phyloP scores from a whole-genome alignment of 2,329 filamentous ascomycete species.

The Gliomastix tumulicola region DNA sequence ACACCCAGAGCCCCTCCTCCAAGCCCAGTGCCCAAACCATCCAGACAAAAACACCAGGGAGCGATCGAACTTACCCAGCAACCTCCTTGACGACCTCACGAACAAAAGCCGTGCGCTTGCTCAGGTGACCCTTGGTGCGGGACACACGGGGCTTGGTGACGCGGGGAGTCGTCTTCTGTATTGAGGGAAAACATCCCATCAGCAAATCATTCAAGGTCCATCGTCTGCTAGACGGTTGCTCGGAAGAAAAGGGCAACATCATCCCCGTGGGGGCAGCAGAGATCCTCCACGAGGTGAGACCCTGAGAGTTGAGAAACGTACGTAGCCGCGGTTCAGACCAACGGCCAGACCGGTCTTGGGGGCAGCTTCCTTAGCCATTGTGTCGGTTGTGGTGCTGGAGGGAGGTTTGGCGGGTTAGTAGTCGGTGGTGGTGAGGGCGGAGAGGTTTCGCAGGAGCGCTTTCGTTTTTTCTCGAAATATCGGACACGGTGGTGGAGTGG shows the following conservation, averaged over 20 bases:
- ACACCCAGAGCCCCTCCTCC: too few relatives aligned
- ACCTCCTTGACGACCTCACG: constrained; percentile 98
- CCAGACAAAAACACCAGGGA: constrained; percentile 3
- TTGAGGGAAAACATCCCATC: constrained; percentile 23
- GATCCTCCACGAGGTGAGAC: constrained; percentile 73
- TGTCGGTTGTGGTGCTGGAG: constrained; percentile 18
- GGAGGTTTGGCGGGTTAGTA: constrained; percentile 22
- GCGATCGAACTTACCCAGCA: constrained; percentile 75
- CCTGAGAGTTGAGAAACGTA: constrained; percentile 47
- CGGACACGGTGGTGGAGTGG: constrained; percentile 2
- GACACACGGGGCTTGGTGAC: constrained; percentile 73
- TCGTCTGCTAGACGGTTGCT: constrained; percentile 42
- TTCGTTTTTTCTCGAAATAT: constrained; percentile 1
- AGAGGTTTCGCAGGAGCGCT: constrained; percentile 10
- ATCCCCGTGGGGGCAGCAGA: constrained; percentile 41
- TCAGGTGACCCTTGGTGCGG: constrained; percentile 89
- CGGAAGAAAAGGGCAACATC: constrained; percentile 11
- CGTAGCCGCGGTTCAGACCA: constrained; percentile 58
- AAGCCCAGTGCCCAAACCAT: too few relatives aligned
- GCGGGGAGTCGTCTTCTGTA: constrained; percentile 77
- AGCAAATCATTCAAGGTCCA: constrained; percentile 57
- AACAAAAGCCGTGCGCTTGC: constrained; percentile 95
- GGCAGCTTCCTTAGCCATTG: constrained; percentile 55
- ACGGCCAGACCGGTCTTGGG: constrained; percentile 52
- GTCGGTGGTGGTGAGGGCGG: constrained; percentile 14